phyloP scores from a whole-genome alignment of 1,284 basidiomycete genomes.

The Rhodotorula mucilaginosa region DNA sequence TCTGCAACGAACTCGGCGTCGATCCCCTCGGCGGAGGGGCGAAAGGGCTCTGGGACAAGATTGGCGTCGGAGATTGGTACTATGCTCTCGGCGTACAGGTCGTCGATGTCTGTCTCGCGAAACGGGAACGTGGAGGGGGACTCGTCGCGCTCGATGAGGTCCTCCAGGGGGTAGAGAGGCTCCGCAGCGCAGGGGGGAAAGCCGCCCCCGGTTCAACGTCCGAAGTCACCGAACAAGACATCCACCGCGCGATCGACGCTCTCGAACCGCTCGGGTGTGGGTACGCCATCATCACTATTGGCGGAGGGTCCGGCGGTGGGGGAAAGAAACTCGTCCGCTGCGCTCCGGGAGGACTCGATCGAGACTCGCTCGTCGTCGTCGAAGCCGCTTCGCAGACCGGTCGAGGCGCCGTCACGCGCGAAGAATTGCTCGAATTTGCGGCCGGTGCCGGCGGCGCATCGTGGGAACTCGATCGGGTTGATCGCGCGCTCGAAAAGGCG shows the following conservation, averaged over 20 bases:
- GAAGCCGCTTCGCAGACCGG: constrained; percentile 56
- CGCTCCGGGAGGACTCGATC: constrained; percentile 49
- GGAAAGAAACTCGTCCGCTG: constrained; percentile 48
- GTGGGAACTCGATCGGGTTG: constrained; percentile 75
- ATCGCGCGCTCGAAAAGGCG: constrained; percentile 81
- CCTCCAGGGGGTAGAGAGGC: constrained; percentile 68
- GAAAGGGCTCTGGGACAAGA: constrained; percentile 70
- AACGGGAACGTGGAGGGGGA: constrained; percentile 83
- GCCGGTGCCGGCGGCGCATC: constrained; percentile 59
- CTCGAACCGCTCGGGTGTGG: constrained; percentile 83
- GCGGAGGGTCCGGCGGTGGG: constrained; percentile 4
- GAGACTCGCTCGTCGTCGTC: constrained; percentile 49
- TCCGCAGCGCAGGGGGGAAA: constrained; percentile 60
- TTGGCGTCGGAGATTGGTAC: constrained; percentile 92
- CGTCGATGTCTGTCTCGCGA: constrained; percentile 91
- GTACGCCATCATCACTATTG: constrained; percentile 73
- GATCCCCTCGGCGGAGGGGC: constrained; percentile 74
- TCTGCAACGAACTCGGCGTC: constrained; percentile 92
- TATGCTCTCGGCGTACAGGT: constrained; percentile 95
- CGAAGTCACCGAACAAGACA: constrained; percentile 72
- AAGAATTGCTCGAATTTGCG: constrained; percentile 20
- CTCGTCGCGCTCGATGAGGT: constrained; percentile 86
- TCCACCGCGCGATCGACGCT: constrained; percentile 79
- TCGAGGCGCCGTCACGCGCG: constrained; percentile 61
- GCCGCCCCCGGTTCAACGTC: background rate